A percentile compares a stretch with the other conserved stretches of the same genome.
phyloP scores from a whole-genome alignment of 176 grass and related monocot genomes.

The Aegilops sharonensis region DNA sequence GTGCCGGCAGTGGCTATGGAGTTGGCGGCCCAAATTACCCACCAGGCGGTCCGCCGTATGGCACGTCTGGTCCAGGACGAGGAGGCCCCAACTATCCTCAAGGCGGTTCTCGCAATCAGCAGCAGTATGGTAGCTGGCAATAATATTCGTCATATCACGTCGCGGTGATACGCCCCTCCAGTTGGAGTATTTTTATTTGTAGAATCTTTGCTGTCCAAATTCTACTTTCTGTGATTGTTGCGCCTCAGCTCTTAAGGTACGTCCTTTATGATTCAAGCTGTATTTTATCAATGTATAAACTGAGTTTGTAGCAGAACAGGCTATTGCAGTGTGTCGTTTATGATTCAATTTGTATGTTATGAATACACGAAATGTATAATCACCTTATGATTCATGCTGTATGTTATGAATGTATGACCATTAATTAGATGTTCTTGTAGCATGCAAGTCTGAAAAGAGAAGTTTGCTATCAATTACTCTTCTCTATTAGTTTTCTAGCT shows the following conservation, averaged over 20 bases:
- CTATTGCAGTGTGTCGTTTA: not conserved
- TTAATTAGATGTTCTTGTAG: not conserved
- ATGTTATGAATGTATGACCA: not conserved
- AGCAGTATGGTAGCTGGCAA: constrained; percentile 79
- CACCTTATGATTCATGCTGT: not conserved
- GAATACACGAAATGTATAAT: not conserved
- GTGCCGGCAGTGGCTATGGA: constrained; percentile 47
- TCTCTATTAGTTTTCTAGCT: not conserved
- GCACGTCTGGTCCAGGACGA: constrained; percentile 58
- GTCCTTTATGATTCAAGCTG: not conserved
- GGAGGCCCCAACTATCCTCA: constrained; percentile 57
- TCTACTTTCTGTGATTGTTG: not conserved
- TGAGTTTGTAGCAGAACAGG: not conserved
- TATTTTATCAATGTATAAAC: not conserved
- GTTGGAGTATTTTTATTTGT: not conserved
- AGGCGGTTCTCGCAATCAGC: constrained; percentile 62
- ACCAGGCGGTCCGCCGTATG: constrained; percentile 59
- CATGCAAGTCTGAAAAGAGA: not conserved
- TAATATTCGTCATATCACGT: constrained; percentile 23
- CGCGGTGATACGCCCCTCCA: not conserved
- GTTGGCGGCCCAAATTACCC: constrained; percentile 54
- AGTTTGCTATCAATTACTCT: not conserved
- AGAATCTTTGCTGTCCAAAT: not conserved
- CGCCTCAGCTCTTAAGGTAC: not conserved
- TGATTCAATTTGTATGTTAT: not conserved